A percentile compares a stretch with the other conserved stretches of the same genome.
These are phyloP conservation scores for Trichoderma gracile DNA, from an alignment of 2,329 filamentous ascomycete genomes.

Conservation along the genomic window DNA sequence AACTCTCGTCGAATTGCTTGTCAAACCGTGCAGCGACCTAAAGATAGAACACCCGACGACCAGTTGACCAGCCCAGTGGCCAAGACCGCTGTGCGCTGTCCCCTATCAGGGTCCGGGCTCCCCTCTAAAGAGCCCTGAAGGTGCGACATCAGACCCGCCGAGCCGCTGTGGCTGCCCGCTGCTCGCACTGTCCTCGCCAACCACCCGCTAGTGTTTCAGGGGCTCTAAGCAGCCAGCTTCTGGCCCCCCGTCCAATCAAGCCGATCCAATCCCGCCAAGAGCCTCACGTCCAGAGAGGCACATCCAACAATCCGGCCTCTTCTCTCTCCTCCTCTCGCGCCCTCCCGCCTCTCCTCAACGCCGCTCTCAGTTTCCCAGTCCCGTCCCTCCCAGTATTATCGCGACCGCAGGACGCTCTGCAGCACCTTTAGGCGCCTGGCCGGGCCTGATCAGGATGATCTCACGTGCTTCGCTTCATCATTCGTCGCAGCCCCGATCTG, in stretches of 20 bases:
- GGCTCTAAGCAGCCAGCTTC: conserved; percentile 15
- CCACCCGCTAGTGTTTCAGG: conserved; percentile 29
- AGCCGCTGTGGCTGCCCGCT: conserved; percentile 20
- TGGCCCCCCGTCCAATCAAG: conserved; percentile 6
- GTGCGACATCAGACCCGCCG: conserved; percentile 1
- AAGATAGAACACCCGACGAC: not conserved
- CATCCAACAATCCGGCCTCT: conserved; percentile 7
- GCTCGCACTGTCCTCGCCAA: conserved; percentile 24
- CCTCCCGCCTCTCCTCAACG: not conserved
- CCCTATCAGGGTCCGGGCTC: conserved; percentile 13
- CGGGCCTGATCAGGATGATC: conserved; percentile 36
- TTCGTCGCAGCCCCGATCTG: conserved; percentile 37
- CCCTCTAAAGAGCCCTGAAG: not conserved
- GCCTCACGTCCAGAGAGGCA: conserved; percentile 17
- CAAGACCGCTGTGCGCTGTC: not conserved
- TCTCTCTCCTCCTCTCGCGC: not conserved
- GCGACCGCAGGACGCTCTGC: conserved; percentile 13
- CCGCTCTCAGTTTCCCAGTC: too few relatives aligned
- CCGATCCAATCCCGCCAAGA: conserved; percentile 19
- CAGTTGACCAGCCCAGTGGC: not conserved
- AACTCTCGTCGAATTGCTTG: too few relatives aligned
- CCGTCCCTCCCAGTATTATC: not conserved
- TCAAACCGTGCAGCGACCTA: too few relatives aligned
- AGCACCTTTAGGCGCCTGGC: not conserved
- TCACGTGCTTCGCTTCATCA: conserved; percentile 32